phyloP scores from a whole-genome alignment of 176 grass and related monocot species.

The Raddia guianensis region DNA sequence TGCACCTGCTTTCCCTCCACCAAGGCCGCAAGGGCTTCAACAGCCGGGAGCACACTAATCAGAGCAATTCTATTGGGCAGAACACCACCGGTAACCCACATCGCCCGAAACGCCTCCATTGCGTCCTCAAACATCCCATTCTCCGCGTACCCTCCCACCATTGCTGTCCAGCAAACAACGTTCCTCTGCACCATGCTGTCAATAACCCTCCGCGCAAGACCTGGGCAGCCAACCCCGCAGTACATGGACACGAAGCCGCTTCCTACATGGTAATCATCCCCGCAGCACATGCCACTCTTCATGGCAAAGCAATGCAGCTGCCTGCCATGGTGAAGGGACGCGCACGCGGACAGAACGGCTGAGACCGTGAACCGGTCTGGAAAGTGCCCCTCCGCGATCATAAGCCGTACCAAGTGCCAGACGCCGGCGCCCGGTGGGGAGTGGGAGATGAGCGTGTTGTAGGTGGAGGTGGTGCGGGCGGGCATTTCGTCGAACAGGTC shows the following conservation, averaged over 20 bases:
- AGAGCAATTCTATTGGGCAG: constrained; percentile 52
- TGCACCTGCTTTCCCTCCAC: constrained; percentile 57
- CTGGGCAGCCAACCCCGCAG: constrained; percentile 25
- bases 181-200: constrained; percentile 47
- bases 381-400: constrained; percentile 46
- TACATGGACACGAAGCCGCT: constrained; percentile 75
- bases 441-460: constrained; percentile 60
- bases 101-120: constrained; percentile 47
- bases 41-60: constrained; percentile 57
- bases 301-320: constrained; percentile 60
- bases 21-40: constrained; percentile 41
- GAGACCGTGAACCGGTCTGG: constrained; percentile 65
- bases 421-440: neutral
- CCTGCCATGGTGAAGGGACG: constrained; percentile 28
- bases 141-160: constrained; percentile 63
- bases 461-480: constrained; percentile 50
- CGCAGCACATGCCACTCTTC: constrained; percentile 42
- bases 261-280: constrained; percentile 54
- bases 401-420: constrained; percentile 41
- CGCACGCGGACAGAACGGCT: constrained; percentile 33
- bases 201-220: constrained; percentile 41
- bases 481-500: constrained; percentile 82
- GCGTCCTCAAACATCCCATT: constrained; percentile 48
- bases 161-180: constrained; percentile 56
- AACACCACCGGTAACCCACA: constrained; percentile 40